Evolutionary conservation across 78 protist species (phyloP).

Genomic region (Corallochytrium limacisporum): DNA sequence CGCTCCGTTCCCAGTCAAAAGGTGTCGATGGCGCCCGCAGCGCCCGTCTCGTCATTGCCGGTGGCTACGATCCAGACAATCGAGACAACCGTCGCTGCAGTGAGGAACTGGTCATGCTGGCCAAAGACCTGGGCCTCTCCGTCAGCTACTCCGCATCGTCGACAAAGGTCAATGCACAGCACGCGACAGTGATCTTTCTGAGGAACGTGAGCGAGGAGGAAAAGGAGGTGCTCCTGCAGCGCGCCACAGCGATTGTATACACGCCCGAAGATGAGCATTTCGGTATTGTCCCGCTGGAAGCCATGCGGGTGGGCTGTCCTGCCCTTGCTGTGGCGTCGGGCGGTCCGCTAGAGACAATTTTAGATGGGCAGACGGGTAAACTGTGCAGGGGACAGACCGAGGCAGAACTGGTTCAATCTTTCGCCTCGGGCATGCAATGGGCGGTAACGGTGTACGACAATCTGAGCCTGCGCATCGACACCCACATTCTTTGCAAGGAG

Average conservation of each 20-base stretch:
- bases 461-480: too few relatives aligned
- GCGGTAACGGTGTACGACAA: too few relatives aligned
- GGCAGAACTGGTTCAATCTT: too few relatives aligned
- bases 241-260: slow-evolving; percentile 15
- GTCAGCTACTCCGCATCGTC: neutral
- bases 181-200: neutral
- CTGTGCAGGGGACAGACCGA: too few relatives aligned
- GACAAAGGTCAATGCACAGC: too few relatives aligned
- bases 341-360: slow-evolving; percentile 44
- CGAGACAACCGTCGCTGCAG: slow-evolving; percentile 66
- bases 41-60: slow-evolving; percentile 37
- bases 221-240: neutral
- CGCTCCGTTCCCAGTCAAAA: slow-evolving; percentile 9
- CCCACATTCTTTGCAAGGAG: too few relatives aligned
- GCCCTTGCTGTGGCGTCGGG: slow-evolving; percentile 42
- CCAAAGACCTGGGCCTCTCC: slow-evolving; percentile 11
- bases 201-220: neutral
- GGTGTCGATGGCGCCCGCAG: neutral
- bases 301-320: slow-evolving; percentile 31
- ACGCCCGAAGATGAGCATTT: slow-evolving; percentile 74
- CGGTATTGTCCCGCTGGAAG: slow-evolving; percentile 79
- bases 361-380: slow-evolving; percentile 19
- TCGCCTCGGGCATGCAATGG: too few relatives aligned
- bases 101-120: slow-evolving; percentile 33
- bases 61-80: slow-evolving; percentile 75